Evolutionary conservation across 169 alveolate species (phyloP), one percentile per base, ranked within the genome.

Genomic region (Plasmodium vinckei): DNA sequence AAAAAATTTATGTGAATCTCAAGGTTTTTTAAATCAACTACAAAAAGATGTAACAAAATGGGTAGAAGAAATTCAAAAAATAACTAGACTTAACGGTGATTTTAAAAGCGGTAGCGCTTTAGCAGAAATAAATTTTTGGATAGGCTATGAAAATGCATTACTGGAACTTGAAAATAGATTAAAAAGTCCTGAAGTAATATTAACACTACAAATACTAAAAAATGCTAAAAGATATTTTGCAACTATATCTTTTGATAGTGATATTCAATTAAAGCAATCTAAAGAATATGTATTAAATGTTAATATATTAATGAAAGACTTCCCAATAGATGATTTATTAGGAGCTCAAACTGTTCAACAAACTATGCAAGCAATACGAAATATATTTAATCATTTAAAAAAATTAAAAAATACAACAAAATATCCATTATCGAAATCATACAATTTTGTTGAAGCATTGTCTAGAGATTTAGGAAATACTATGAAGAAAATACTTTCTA

Each of bases 211-310:
- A 12, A 93, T 97, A n/a, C 88, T 97, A 73, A 95, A 97, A 65
- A 94, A 96, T 63, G 98, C 99, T 5, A 95, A 96, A 57, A 93
- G 96, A 65, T 95, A 96, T 84, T 93, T 97, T 75, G 96, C 98
- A 17, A 98, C 99, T 9, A 96, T 97, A 88, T 92, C 98, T 25
- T 97, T 98, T 68, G 98, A 97, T 86, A 96, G 97, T 46, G 99
- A 98, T 94, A 96, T 98, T 9, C 98, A 98, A 15, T 94, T 98
- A 53, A 97, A 97, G 72, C 94, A 95, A 21, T 95, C 97, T 5
- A 91, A 97, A 19, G 98, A 97, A 87, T 95, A 95, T 64, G 98
- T 97, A 17, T 93, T 95, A 60, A 96, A 95, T 60, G 96, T 96
- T 70, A 97, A 97, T 92, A 87, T 94, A 54, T 90, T 98, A 65